phyloP scores from a whole-genome alignment of 2,329 filamentous ascomycete genomes.

The Talaromyces sp. region DNA sequence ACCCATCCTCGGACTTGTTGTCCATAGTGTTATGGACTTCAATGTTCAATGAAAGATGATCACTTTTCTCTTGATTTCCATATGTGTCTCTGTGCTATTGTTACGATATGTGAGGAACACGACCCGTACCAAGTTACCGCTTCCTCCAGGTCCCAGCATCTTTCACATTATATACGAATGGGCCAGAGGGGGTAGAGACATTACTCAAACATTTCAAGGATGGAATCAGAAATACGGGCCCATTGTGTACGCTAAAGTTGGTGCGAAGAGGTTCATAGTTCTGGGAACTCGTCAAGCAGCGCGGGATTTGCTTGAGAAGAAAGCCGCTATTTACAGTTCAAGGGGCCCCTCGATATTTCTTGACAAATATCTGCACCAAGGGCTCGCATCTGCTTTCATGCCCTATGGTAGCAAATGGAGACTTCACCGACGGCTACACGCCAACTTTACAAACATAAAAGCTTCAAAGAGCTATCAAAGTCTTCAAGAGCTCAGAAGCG shows the following conservation, averaged over 20 bases:
- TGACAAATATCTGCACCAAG: constrained; percentile 14
- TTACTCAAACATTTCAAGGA: background rate
- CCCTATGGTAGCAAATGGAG: constrained; percentile 20
- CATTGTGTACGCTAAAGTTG: constrained; percentile 13
- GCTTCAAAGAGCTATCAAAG: constrained; percentile 11
- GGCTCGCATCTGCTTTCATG: constrained; percentile 11
- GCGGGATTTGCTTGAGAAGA: constrained; percentile 18
- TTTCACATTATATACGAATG: background rate
- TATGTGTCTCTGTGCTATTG: background rate
- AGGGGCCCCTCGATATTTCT: constrained; percentile 16
- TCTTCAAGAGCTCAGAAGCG: constrained; percentile 21
- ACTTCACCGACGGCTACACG: constrained; percentile 18
- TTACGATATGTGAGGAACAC: background rate
- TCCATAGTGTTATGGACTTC: too few species aligned
- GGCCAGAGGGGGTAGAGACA: background rate
- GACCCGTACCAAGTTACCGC: background rate
- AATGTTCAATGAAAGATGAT: background rate
- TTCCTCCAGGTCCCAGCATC: background rate
- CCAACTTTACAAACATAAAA: background rate
- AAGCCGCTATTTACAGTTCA: constrained; percentile 18
- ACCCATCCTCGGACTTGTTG: too few species aligned
- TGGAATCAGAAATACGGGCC: constrained; percentile 19
- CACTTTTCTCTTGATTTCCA: background rate
- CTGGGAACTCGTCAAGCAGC: constrained; percentile 16
- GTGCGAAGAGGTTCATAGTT: constrained; percentile 10